Base-by-base conservation (phyloP, 305 asterid species). In the Solanum hybrid region DNA sequence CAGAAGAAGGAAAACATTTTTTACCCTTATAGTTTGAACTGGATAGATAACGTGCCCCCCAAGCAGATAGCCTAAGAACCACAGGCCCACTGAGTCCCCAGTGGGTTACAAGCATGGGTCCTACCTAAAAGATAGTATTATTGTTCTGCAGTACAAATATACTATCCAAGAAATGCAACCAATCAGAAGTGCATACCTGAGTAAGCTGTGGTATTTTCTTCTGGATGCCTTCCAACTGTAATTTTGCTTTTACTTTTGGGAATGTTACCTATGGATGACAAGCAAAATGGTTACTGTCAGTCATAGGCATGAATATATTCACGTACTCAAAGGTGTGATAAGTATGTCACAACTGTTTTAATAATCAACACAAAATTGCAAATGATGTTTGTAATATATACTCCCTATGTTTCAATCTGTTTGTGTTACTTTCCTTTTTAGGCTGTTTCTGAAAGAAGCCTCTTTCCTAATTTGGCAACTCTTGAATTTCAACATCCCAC, bases 61-160 rank as follows among this genome's bases (percentile, higher is more conserved):
- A 97, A 89, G 99, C 98, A 88, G 99, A 97, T 89, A 97, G 89
- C 64, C 96, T 95, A 88, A 97, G 98, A 93, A 97, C 94, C 90
- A 94, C 98, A 6, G 99, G 99, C 91, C 99, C 99, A 89, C 98
- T 97, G 89, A 97, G 97, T 80, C 99, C 99, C 99, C 99, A 97
- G 69, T 97, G 99, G 71, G 99, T 97, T 38, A 96, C 97, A 92
- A 97, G 90, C 97, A 97, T 91, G 60, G 99, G 96, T 73, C 99
- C 99, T 90, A 95, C 95, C 99, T 97, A 91, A 88, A 86, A 88
- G 87, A 75, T 86, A 91, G 89, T 17, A 90, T 88, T 42, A 90
- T 73, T 90, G 87, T 92, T 88, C 91, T 89, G 89, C 89, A 66
- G 64, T 42, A 86, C 22, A 31, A 42, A 51, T 69, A 60, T 69